Conservation (phyloP, 2,329 filamentous ascomycete genomes). For the Colletotrichum lini region DNA sequence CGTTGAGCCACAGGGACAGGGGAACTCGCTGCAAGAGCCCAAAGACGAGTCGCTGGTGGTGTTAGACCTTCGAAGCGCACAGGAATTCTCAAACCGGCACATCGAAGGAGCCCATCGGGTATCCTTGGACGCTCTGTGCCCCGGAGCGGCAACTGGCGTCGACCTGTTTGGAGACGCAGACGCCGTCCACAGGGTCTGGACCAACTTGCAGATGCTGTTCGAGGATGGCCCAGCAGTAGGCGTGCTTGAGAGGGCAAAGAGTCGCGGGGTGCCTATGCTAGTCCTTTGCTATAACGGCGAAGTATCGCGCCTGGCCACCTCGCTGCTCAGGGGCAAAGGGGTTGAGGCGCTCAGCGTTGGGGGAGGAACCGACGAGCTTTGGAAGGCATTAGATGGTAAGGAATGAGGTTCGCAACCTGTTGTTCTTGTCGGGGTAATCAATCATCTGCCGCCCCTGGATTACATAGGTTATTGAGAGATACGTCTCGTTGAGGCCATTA, state of each 20-base stretch:
- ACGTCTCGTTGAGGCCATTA: background rate
- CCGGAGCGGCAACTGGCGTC: conserved; percentile 5
- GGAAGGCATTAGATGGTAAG: background rate
- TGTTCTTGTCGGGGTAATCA: background rate
- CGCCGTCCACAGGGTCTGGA: conserved; percentile 29
- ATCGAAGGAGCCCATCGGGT: conserved; percentile 16
- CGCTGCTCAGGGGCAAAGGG: conserved; percentile 1
- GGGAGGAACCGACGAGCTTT: conserved; percentile 25
- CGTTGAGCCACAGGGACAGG: background rate
- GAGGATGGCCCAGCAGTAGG: background rate
- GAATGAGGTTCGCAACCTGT: background rate
- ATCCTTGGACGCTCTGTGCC: conserved; percentile 1
- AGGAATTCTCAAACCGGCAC: conserved; percentile 27
- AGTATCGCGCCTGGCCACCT: conserved; percentile 15
- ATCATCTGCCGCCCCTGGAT: background rate
- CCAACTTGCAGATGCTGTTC: conserved; percentile 2
- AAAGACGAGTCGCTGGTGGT: conserved; percentile 44
- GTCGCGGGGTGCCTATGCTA: background rate
- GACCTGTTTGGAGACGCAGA: conserved; percentile 33
- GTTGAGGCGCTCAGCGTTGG: conserved; percentile 24
- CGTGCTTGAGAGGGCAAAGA: background rate
- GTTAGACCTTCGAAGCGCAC: conserved; percentile 50
- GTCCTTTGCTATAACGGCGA: conserved; percentile 33
- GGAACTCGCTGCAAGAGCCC: background rate
- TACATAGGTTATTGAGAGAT: background rate